Conservation (phyloP, 2,329 filamentous ascomycete genomes). For the Ceratocystis papillata region DNA sequence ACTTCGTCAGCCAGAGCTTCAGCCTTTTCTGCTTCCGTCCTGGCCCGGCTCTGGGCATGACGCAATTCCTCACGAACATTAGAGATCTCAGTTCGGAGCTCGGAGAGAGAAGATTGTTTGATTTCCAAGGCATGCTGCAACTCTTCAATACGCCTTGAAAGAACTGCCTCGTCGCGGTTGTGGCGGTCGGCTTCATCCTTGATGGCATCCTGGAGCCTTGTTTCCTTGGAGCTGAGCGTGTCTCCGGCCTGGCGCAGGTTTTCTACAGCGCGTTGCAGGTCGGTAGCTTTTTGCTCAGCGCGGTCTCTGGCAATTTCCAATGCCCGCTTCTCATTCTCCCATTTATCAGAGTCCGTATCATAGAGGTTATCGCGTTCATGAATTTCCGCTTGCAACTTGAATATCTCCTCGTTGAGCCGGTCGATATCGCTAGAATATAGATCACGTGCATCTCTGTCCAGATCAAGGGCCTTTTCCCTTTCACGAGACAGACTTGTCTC, state of each 20-base stretch:
- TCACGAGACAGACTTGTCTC: conserved; percentile 43
- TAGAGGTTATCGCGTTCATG: conserved; percentile 60
- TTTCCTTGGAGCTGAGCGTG: conserved; percentile 55
- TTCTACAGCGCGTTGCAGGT: conserved; percentile 60
- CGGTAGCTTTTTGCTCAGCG: conserved; percentile 55
- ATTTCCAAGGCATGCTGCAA: conserved; percentile 60
- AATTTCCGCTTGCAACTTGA: conserved; percentile 51
- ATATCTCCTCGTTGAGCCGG: conserved; percentile 48
- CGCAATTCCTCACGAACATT: conserved; percentile 58
- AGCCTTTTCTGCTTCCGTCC: conserved; percentile 52
- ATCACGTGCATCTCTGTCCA: conserved; percentile 47
- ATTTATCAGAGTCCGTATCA: conserved; percentile 60
- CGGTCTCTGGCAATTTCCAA: conserved; percentile 55
- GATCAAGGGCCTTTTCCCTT: conserved; percentile 46
- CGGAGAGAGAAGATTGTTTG: conserved; percentile 54
- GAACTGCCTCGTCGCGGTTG: conserved; percentile 55
- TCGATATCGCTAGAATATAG: conserved; percentile 40
- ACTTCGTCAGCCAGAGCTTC: conserved; percentile 64
- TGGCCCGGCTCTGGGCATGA: conserved; percentile 53
- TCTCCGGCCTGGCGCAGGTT: conserved; percentile 58
- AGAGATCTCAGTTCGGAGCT: conserved; percentile 55
- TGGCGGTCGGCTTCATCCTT: conserved; percentile 63
- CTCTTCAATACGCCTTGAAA: conserved; percentile 63
- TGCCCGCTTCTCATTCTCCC: conserved; percentile 55
- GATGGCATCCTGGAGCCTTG: conserved; percentile 55